Evolutionary conservation across 2,329 filamentous ascomycete species (phyloP).

Genomic region (Spiromastix sp.): DNA sequence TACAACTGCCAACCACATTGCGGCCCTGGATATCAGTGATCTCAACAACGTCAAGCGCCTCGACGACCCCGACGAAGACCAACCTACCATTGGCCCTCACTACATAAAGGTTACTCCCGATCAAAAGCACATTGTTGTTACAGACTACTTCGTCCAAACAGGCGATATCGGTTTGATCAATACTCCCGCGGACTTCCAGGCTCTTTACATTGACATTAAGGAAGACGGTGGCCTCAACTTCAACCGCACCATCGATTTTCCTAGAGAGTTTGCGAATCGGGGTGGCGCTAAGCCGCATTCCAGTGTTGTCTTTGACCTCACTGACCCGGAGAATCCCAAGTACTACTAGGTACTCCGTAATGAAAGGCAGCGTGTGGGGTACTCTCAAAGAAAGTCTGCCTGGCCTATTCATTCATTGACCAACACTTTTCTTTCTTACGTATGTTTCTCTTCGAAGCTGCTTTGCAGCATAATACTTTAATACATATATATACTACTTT

Average conservation of each 20-base stretch:
- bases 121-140: constrained; percentile 53
- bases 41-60: constrained; percentile 51
- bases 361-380: too few species aligned
- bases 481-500: too few species aligned
- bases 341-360: constrained; percentile 16
- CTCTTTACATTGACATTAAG: constrained; percentile 50
- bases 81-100: constrained; percentile 52
- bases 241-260: constrained; percentile 51
- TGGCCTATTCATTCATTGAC: too few species aligned
- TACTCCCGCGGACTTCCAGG: constrained; percentile 53
- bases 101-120: constrained; percentile 56
- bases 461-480: too few species aligned
- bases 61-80: constrained; percentile 48
- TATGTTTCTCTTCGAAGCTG: too few species aligned
- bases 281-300: constrained; percentile 51
- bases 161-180: constrained; percentile 52
- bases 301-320: constrained; percentile 45
- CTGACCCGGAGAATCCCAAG: constrained; percentile 41
- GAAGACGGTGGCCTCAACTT: constrained; percentile 46
- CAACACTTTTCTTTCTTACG: too few species aligned
- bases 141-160: constrained; percentile 56
- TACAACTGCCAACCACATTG: constrained; percentile 52
- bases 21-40: constrained; percentile 51
- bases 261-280: constrained; percentile 41
- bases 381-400: too few species aligned